Evolutionary conservation across 2,329 filamentous ascomycete genomes (phyloP), one percentile per base, ranked within the genome.

Genomic region (Fusarium floridanum): DNA sequence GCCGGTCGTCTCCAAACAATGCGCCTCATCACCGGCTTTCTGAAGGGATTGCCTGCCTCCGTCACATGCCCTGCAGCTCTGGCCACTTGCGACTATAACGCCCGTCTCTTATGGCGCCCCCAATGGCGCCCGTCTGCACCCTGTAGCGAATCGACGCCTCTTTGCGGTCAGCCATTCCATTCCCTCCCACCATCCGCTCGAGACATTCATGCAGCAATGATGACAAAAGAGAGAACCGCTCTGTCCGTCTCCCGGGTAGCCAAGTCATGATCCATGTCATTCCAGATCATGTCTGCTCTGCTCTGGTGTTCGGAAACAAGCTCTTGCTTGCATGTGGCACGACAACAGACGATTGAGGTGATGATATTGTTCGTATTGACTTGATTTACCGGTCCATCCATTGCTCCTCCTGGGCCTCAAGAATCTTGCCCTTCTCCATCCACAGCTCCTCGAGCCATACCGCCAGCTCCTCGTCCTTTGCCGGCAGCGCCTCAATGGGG

Each of bases 371-470:
- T 48, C 24, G n/a, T 48, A 11, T 61, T 29, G 24, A 22, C 14
- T 50, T 53, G 43, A 27, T 50, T 50, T 50, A 62, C 55, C 16
- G 34, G 22, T 24, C 9, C 53, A 34, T 27, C 20, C 75, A 79
- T 45, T 74, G 71, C 60, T 74, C 67, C 34, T 71, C 76, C 68
- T 68, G 61, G 17, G 48, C 77, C 67, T 89, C 86, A 32, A 90
- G 78, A 82, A 84, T 88, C 65, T 86, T 80, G 3, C 87, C 88
- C 78, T 89, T 90, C 75, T 87, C 86, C 29, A 89, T 76, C 87
- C 87, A 89, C 41, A 85, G 78, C 64, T 84, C 80, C 80, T 90
- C 87, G 24, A 90, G 79, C 88, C 88, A 90, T 70, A 83, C 84
- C 12, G 85, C 85, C 65, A 89, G 78, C 65, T 83, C 86, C 24